Evolutionary conservation across 306 rosid species (phyloP), one percentile per base, ranked within the genome.

Genomic region (Bauhinia variegata): DNA sequence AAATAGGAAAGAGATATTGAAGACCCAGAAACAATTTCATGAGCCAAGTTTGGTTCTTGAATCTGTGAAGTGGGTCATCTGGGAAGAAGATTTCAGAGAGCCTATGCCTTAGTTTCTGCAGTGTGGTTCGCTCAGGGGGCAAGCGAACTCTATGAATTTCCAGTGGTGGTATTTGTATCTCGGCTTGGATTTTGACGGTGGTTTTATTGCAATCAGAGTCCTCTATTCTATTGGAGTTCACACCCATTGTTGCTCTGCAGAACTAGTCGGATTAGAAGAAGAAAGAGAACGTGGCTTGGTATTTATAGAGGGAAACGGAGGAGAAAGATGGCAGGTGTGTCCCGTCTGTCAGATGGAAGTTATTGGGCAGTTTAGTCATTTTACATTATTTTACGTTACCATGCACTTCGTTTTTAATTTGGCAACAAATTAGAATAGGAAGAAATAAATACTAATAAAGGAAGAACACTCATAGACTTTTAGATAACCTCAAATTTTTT

Each of bases 61-160:
- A 88, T 44, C 69, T 59, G 76, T 86, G 79, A 14, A 95, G 75
- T 30, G 99, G 99, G 34, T 95, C 89, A 42, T 95, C 97, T 0
- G 97, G 96, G 86, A 95, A 95, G 74, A 90, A 90, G 17, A 95
- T 84, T 72, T 95, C 97, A 11, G 84, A 67, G 41, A 95, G 68
- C 60, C 88, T 80, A n/a, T 60, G 83, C 56, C 70, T 80, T 14
- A 95, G 90, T 64, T 95, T 95, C 19, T 85, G 82, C 0, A 83
- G 5, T 4, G 95, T 88, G 68, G 85, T 88, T 30, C 78, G 84
- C 23, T 78, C 46, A 3, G 91, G 95, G 18, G 97, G 97, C 53
- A 88, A 62, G 11, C 88, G 71, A 37, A 88, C 96, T 7, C 56
- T 71, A 56, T 90, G 99, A 23, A 90, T 82, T 77, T 88, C 82